These are phyloP conservation scores for Agroathelia rolfsii DNA, from an alignment of 1,284 basidiomycete genomes.

Conservation along the genomic window DNA sequence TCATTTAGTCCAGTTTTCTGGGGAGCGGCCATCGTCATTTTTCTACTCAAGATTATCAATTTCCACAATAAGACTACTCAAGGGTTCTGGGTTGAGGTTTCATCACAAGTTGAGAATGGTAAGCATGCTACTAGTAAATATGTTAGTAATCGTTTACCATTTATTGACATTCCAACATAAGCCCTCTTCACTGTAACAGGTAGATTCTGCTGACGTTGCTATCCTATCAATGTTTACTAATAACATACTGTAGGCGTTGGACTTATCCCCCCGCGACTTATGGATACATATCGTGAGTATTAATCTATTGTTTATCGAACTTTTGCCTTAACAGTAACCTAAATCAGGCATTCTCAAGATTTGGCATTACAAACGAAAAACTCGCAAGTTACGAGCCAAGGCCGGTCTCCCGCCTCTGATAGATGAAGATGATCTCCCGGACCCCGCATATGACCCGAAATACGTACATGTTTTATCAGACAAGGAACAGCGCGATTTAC, in stretches of 20 bases:
- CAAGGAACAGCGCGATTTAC: constrained; percentile 59
- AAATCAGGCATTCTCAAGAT: constrained; percentile 58
- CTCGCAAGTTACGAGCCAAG: constrained; percentile 43
- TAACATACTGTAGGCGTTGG: no score
- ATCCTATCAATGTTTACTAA: not conserved
- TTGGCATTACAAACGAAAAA: constrained; percentile 59
- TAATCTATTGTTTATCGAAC: constrained; percentile 1
- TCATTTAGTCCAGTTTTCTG: constrained; percentile 44
- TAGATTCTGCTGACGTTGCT: constrained; percentile 15
- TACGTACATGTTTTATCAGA: constrained; percentile 69
- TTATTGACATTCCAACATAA: no score
- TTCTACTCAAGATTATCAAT: constrained; percentile 62
- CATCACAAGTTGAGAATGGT: constrained; percentile 72
- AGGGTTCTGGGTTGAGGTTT: constrained; percentile 71
- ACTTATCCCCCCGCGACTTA: constrained; percentile 61
- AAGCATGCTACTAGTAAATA: constrained; percentile 9
- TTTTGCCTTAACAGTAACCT: constrained; percentile 2
- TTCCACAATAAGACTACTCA: constrained; percentile 54
- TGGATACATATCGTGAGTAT: constrained; percentile 69
- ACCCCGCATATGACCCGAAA: constrained; percentile 63
- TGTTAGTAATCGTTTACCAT: constrained; percentile 2
- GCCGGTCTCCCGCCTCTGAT: constrained; percentile 58
- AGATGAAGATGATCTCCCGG: constrained; percentile 70
- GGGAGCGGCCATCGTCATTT: constrained; percentile 73
- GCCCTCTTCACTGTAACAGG: constrained; percentile 77